Percentiles rank a stretch among this genome's conserved stretches.
phyloP scores from a whole-genome alignment of 805 yeast genomes.

The Candida railenensis region DNA sequence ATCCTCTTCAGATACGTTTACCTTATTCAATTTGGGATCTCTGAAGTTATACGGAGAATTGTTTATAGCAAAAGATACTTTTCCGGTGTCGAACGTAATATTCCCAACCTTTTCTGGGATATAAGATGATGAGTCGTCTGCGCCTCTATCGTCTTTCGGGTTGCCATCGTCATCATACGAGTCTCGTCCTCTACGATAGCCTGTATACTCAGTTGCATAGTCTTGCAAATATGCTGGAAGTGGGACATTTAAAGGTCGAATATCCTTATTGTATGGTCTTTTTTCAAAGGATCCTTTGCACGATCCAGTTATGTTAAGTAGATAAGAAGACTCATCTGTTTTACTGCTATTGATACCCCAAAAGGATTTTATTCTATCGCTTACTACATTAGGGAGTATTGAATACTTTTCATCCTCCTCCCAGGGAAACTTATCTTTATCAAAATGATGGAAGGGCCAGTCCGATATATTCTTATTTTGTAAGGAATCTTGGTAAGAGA shows the following conservation, averaged over 20 bases:
- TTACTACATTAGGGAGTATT: slow-evolving; percentile 59
- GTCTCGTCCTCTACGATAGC: slow-evolving; percentile 24
- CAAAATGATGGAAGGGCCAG: slow-evolving; percentile 55
- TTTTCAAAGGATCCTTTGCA: slow-evolving; percentile 32
- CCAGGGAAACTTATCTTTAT: slow-evolving; percentile 40
- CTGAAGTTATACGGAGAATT: slow-evolving; percentile 22
- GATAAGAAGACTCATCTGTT: slow-evolving; percentile 19
- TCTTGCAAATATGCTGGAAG: slow-evolving; percentile 31
- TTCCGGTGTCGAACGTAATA: slow-evolving; percentile 26
- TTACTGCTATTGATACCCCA: slow-evolving; percentile 42
- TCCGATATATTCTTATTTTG: slow-evolving; percentile 45
- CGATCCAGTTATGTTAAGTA: slow-evolving; percentile 35
- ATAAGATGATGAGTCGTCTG: slow-evolving; percentile 4
- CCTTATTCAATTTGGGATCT: slow-evolving; percentile 16
- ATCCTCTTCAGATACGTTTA: slow-evolving; percentile 11
- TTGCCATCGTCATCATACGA: slow-evolving; percentile 28
- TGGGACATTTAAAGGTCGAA: slow-evolving; percentile 13
- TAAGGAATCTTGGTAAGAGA: slow-evolving; percentile 61
- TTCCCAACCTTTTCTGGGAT: slow-evolving; percentile 23
- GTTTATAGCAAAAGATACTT: slow-evolving; percentile 21
- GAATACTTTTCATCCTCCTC: slow-evolving; percentile 50
- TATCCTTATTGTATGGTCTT: slow-evolving; percentile 9
- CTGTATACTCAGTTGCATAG: slow-evolving; percentile 24
- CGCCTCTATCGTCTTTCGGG: slow-evolving; percentile 9
- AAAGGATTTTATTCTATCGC: slow-evolving; percentile 45